These are phyloP conservation scores for Hansenula sp. DNA, from an alignment of 1,139 yeast genomes.

Conservation along the genomic window DNA sequence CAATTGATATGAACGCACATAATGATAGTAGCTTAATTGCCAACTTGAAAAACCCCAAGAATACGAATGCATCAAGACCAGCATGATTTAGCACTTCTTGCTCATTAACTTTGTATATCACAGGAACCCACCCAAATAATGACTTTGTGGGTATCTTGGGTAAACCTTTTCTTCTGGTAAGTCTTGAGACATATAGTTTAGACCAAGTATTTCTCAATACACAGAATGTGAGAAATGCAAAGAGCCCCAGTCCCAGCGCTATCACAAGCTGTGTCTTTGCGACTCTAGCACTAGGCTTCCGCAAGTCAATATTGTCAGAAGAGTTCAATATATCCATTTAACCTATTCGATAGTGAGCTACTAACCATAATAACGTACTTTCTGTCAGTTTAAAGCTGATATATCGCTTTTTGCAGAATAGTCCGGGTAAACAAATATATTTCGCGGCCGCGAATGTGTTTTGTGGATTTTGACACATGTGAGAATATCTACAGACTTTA, in stretches of 20 bases:
- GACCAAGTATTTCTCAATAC: constrained; percentile 63
- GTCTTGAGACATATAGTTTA: constrained; percentile 61
- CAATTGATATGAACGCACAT: constrained; percentile 58
- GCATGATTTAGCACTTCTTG: constrained; percentile 53
- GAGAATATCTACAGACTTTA: too few species aligned
- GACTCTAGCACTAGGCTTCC: constrained; percentile 37
- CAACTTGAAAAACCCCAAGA: constrained; percentile 74
- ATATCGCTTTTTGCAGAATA: too few species aligned
- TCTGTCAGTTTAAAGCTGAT: too few species aligned
- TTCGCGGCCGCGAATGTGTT: too few species aligned
- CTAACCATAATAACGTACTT: too few species aligned
- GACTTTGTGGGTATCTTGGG: constrained; percentile 46
- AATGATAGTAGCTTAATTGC: constrained; percentile 57
- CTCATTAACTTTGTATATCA: not conserved
- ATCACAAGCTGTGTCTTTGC: constrained; percentile 50
- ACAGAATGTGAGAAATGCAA: constrained; percentile 63
- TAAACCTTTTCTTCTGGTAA: constrained; percentile 28
- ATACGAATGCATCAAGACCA: constrained; percentile 66
- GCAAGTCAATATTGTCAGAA: constrained; percentile 27
- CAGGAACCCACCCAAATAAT: constrained; percentile 62
- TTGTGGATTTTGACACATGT: too few species aligned
- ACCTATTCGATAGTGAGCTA: too few species aligned
- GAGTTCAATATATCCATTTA: not conserved
- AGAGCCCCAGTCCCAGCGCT: constrained; percentile 58
- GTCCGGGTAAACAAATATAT: too few species aligned